phyloP scores from a whole-genome alignment of 306 rosid genomes.

The Begonia loranthoides region DNA sequence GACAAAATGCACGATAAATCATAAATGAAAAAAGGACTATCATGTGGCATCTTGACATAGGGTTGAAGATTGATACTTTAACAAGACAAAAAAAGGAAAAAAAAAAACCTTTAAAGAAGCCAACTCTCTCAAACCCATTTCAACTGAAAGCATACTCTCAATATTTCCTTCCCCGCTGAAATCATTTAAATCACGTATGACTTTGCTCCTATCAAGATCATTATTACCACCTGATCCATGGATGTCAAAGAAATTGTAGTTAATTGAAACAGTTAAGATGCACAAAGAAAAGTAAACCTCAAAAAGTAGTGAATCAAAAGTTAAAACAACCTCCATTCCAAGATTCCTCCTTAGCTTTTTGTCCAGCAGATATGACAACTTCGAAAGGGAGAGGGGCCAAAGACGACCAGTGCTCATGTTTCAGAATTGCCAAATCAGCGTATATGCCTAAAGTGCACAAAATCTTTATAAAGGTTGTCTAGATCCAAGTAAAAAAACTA shows the following conservation, averaged over 20 bases:
- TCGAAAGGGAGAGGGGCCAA: conserved; percentile 93
- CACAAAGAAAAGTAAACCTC: too few relatives aligned
- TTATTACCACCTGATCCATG: conserved; percentile 35
- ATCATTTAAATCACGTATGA: conserved; percentile 62
- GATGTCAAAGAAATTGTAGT: conserved; percentile 3
- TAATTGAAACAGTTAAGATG: neutral
- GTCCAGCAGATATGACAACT: conserved; percentile 88
- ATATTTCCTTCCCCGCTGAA: conserved; percentile 90
- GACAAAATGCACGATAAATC: too few relatives aligned
- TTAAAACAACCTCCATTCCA: conserved; percentile 40
- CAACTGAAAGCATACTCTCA: conserved; percentile 95
- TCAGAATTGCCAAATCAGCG: conserved; percentile 65
- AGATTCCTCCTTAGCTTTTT: conserved; percentile 94
- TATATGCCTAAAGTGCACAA: conserved; percentile 43
- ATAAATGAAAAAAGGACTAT: too few relatives aligned
- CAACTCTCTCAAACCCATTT: conserved; percentile 84
- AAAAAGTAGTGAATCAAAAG: neutral
- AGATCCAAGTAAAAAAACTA: too few relatives aligned
- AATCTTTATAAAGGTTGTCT: too few relatives aligned
- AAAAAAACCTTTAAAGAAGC: conserved; percentile 60
- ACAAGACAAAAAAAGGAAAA: neutral
- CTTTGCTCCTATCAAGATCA: conserved; percentile 55
- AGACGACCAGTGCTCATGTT: conserved; percentile 90
- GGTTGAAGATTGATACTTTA: too few relatives aligned
- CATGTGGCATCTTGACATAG: too few relatives aligned